Base-by-base conservation (phyloP, 805 yeast genomes). In the Nakazawaea ishiwadae region DNA sequence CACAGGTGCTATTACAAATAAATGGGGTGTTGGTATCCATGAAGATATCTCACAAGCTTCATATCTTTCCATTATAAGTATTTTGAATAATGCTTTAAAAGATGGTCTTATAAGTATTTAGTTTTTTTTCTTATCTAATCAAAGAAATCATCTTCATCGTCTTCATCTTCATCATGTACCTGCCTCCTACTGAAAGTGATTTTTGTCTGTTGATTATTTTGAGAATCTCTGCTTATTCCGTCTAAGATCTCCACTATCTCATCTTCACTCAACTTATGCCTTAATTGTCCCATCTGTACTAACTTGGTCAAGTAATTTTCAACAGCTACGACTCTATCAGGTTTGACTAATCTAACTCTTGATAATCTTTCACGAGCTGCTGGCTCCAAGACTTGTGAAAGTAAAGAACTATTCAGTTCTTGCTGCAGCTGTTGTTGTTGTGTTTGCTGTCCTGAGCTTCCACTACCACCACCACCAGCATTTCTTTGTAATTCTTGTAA, bases 291-390 rank as follows among this genome's bases (percentile, higher is more conserved):
- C 49, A 84, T 72, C 46, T 79, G 77, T 7, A 81, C 84, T 58
- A 91, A 63, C 51, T 80, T 77, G 20, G 84, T 63, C 34, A 91
- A 65, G 52, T 91, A 79, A 47, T 81, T 79, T 53, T 91, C 97
- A 11, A 89, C 97, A 3, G 89, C 85, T 39, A 75, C 73, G 1
- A 95, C 98, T 43, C 97, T 71, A 40, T 93, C 98, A 2, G 95
- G 95, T 55, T 90, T 78, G 33, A 91, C 99, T 57, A 93, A 74
- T 21, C 88, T 68, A 15, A 91, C 95, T 44, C 99, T 71, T 15
- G 90, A 77, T 35, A 91, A 69, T 45, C 99, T 72, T 55, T 91
- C 97, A 35, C 95, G 72, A 1, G 98, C 99, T 39, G 73, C 77
- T 9, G 91, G 81, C 42, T 85, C 86, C 34, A 93, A 68, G 16